These are phyloP conservation scores for Penicillium ochrochloron DNA, from an alignment of 495 filamentous ascomycete genomes.

Conservation along the genomic window DNA sequence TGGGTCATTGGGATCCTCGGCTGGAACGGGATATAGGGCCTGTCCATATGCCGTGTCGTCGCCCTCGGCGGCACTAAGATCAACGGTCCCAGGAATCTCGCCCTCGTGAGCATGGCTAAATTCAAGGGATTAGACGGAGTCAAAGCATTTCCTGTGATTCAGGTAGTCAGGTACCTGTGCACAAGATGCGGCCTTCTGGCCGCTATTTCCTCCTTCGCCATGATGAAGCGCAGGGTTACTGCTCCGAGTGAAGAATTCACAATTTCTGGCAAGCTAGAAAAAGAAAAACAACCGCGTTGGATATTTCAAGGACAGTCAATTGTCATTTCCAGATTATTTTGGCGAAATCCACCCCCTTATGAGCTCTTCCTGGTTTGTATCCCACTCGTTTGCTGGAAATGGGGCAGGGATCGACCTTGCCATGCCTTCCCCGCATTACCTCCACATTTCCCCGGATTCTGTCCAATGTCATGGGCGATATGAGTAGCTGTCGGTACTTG, in stretches of 20 bases:
- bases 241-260: neutral
- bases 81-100: conserved; percentile 61
- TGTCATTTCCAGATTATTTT: neutral
- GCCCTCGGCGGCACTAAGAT: conserved; percentile 59
- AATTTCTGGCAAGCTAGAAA: neutral
- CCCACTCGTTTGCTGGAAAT: neutral
- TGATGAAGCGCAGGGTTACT: neutral
- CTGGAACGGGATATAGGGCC: conserved; percentile 64
- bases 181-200: conserved; percentile 16
- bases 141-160: neutral
- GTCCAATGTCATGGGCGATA: neutral
- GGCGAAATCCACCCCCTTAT: neutral
- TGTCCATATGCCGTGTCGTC: conserved; percentile 66
- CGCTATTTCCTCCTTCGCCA: conserved; percentile 2
- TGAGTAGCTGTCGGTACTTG: neutral
- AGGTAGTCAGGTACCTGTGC: conserved; percentile 15
- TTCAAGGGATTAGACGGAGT: neutral
- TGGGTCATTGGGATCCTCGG: conserved; percentile 69
- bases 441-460: conserved; percentile 23
- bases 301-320: neutral
- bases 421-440: conserved; percentile 15
- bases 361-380: neutral
- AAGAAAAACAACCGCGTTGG: neutral
- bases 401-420: conserved; percentile 2
- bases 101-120: conserved; percentile 62